A percentile compares a stretch with the other conserved stretches of the same genome.
Evolutionary conservation across 495 filamentous ascomycete genomes (phyloP).

Genomic region (Oidiodendron maius): DNA sequence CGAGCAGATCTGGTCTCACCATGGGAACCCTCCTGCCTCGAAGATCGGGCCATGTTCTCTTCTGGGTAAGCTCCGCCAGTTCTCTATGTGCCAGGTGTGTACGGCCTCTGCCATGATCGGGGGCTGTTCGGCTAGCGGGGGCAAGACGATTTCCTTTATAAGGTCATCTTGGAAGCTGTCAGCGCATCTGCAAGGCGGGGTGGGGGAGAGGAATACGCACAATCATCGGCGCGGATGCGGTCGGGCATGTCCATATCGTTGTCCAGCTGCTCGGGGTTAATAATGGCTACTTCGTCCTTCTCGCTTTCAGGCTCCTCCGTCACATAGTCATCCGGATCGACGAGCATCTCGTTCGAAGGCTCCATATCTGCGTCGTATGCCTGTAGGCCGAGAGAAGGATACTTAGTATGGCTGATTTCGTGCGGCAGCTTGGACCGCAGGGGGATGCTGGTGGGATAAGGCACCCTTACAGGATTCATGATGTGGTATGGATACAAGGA

Average conservation of each 20-base stretch:
- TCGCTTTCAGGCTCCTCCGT: constrained; percentile 43
- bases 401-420: constrained; percentile 1
- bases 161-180: constrained; percentile 55
- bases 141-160: constrained; percentile 73
- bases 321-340: constrained; percentile 58
- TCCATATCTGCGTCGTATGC: constrained; percentile 34
- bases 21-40: constrained; percentile 79
- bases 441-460: neutral
- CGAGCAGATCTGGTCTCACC: constrained; percentile 45
- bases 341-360: constrained; percentile 57
- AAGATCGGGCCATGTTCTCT: constrained; percentile 87
- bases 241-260: constrained; percentile 20
- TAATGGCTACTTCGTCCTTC: constrained; percentile 75
- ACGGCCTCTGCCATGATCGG: constrained; percentile 71
- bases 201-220: constrained; percentile 39
- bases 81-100: constrained; percentile 79
- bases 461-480: constrained; percentile 21
- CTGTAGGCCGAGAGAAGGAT: constrained; percentile 24
- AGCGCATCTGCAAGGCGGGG: constrained; percentile 7
- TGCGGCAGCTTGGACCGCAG: neutral
- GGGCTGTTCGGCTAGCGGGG: constrained; percentile 51
- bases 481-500: constrained; percentile 14
- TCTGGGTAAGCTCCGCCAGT: constrained; percentile 66
- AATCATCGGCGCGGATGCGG: constrained; percentile 60
- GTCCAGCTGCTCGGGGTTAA: constrained; percentile 52